Conservation (phyloP, 1,284 basidiomycete genomes). For the Hemileia vastatrix region DNA sequence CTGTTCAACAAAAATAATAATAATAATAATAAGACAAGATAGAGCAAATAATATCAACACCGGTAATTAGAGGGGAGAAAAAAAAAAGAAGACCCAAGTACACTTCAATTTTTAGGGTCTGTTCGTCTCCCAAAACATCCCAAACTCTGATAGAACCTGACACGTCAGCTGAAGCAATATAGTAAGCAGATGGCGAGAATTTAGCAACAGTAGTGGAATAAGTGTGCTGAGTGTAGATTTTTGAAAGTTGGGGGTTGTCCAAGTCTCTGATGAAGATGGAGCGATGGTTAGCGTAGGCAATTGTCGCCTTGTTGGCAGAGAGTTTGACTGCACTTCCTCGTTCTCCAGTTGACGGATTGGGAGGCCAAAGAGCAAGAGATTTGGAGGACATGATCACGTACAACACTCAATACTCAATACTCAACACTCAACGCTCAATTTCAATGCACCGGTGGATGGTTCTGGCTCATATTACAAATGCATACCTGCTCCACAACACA, state of each 20-base stretch:
- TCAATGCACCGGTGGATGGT: no score
- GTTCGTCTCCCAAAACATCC: constrained; percentile 84
- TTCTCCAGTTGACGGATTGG: constrained; percentile 20
- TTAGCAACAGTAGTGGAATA: constrained; percentile 79
- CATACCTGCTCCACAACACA: no score
- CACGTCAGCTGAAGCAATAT: constrained; percentile 79
- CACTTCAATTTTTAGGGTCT: constrained; percentile 71
- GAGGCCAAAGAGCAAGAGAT: constrained; percentile 14
- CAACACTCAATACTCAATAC: no score
- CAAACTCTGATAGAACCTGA: constrained; percentile 74
- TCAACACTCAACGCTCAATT: no score
- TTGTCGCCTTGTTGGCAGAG: constrained; percentile 5
- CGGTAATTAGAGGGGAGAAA: no score
- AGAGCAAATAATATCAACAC: constrained; percentile 19
- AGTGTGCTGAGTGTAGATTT: constrained; percentile 66
- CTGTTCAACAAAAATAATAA: not conserved
- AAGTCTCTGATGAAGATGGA: constrained; percentile 19
- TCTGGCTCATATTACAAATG: no score
- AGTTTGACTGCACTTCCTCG: constrained; percentile 15
- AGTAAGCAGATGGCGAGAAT: constrained; percentile 87
- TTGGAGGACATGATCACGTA: constrained; percentile 1
- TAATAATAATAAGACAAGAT: not conserved
- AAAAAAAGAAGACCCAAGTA: constrained; percentile 2
- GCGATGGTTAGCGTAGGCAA: constrained; percentile 9
- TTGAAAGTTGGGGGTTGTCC: constrained; percentile 47